phyloP scores from a whole-genome alignment of 331 rosid species.

The Arachis monticola region DNA sequence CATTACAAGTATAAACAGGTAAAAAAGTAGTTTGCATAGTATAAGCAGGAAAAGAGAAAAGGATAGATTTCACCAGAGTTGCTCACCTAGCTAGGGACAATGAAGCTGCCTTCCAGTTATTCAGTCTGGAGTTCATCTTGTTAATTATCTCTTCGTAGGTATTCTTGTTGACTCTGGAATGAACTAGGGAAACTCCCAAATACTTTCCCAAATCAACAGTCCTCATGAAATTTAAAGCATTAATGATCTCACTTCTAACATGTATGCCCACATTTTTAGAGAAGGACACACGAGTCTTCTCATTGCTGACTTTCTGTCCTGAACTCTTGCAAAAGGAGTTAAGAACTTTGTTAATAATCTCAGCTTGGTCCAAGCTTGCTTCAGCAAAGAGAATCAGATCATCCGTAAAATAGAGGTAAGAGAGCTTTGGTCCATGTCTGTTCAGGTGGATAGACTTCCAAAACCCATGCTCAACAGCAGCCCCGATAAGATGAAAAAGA shows the following conservation, averaged over 20 bases:
- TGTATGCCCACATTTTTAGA: not conserved
- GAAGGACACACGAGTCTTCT: not conserved
- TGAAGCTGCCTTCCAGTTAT: not conserved
- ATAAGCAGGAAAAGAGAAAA: not conserved
- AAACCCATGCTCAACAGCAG: not conserved
- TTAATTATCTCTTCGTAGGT: no score
- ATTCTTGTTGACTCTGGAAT: not conserved
- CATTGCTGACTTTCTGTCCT: not conserved
- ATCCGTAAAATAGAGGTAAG: not conserved
- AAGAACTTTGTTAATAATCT: not conserved
- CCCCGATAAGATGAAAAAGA: not conserved
- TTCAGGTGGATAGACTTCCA: not conserved
- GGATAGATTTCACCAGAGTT: not conserved
- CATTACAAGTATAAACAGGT: not conserved
- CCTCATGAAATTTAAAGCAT: not conserved
- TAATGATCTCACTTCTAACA: no score
- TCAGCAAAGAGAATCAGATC: not conserved
- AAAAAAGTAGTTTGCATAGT: not conserved
- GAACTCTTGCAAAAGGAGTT: not conserved
- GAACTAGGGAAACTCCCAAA: not conserved
- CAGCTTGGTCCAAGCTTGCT: not conserved
- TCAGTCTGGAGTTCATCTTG: no score
- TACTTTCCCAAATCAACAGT: not conserved
- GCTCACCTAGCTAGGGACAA: not conserved
- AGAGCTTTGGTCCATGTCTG: not conserved